phyloP scores from a whole-genome alignment of 2,329 filamentous ascomycete genomes.

The Madurella fahalii region DNA sequence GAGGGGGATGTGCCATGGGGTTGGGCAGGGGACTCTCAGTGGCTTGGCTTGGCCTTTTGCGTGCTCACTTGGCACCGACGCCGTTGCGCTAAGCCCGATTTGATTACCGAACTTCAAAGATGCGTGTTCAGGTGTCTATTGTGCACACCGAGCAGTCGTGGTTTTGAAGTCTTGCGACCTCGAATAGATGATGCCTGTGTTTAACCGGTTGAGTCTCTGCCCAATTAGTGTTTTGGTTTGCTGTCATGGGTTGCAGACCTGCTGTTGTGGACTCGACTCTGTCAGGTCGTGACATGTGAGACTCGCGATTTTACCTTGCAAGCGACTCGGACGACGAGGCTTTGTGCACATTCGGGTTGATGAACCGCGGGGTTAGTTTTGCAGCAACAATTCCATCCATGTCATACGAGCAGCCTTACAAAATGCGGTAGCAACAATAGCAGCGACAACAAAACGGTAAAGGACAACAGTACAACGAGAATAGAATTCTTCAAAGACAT shows the following conservation, averaged over 20 bases:
- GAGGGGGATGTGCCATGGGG: neutral
- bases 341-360: neutral
- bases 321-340: neutral
- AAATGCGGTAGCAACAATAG: neutral
- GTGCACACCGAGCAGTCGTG: neutral
- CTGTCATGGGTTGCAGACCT: too few species aligned
- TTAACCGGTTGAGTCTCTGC: too few species aligned
- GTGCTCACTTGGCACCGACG: neutral
- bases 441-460: neutral
- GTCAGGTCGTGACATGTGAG: too few species aligned
- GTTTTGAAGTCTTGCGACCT: neutral
- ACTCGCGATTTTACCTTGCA: too few species aligned
- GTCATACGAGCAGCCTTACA: neutral
- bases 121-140: neutral
- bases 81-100: conserved; percentile 8
- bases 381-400: neutral
- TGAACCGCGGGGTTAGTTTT: neutral
- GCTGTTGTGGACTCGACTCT: too few species aligned
- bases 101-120: conserved; percentile 4
- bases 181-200: neutral
- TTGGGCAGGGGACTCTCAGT: neutral
- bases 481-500: neutral
- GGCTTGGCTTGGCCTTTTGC: neutral
- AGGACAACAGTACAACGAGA: too few species aligned
- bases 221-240: too few species aligned